phyloP scores from a whole-genome alignment of 371 early-diverging fungal genomes.

The Apophysomyces trapeziformis region DNA sequence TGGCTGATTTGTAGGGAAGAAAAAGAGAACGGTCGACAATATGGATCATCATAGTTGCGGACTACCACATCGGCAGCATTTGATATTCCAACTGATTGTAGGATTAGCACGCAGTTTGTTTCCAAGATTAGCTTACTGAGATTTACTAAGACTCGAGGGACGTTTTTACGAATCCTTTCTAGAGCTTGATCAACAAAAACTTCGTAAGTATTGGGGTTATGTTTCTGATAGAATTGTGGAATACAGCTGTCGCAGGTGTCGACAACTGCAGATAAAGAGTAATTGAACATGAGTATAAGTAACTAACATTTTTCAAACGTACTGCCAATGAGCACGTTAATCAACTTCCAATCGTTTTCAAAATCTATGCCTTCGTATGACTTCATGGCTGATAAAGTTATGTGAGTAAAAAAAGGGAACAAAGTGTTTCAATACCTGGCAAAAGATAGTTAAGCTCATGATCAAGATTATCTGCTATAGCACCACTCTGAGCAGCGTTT shows the following conservation, averaged over 20 bases:
- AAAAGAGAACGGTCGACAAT: too few species aligned
- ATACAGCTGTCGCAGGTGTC: constrained; percentile 18
- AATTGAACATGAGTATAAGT: not conserved
- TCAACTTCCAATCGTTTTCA: constrained; percentile 47
- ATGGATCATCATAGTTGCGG: too few species aligned
- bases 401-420: constrained; percentile 31
- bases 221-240: constrained; percentile 11
- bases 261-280: constrained; percentile 9
- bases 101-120: not conserved
- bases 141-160: constrained; percentile 17
- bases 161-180: constrained; percentile 14
- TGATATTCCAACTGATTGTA: not conserved
- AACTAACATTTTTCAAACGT: constrained; percentile 30
- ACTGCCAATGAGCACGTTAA: constrained; percentile 47
- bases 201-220: not conserved
- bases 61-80: not conserved
- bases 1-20: too few species aligned
- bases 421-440: constrained; percentile 21
- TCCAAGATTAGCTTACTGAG: constrained; percentile 12
- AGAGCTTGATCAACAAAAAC: constrained; percentile 17
- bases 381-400: constrained; percentile 13
- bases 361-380: constrained; percentile 20
- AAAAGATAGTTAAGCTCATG: constrained; percentile 43
- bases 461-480: constrained; percentile 36
- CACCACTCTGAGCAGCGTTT: constrained; percentile 53